These are phyloP conservation scores for Kokia cookei DNA, from an alignment of 441 rosid species.

Conservation along the genomic window DNA sequence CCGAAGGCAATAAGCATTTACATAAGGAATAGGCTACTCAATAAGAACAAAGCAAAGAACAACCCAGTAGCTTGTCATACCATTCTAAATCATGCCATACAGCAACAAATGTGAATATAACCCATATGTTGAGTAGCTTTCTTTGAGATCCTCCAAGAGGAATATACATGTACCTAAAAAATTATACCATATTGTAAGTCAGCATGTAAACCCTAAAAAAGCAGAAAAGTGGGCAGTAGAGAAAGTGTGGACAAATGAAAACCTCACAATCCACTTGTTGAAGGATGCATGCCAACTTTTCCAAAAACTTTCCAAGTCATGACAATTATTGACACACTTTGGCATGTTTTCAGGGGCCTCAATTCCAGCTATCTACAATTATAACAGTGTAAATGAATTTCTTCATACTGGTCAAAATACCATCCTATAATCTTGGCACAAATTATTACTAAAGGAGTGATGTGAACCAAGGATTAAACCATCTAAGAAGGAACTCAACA, in stretches of 20 bases:
- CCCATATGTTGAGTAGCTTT: slow-evolving; percentile 86
- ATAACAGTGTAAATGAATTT: neutral
- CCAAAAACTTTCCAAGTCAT: slow-evolving; percentile 87
- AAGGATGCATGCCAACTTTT: slow-evolving; percentile 98
- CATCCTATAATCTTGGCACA: neutral
- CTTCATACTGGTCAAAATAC: neutral
- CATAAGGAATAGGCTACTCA: slow-evolving; percentile 8
- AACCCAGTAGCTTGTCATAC: slow-evolving; percentile 30
- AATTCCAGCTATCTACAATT: slow-evolving; percentile 67
- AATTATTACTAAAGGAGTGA: neutral
- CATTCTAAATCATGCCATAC: slow-evolving; percentile 98
- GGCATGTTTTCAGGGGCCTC: slow-evolving; percentile 96
- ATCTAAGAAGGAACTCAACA: neutral
- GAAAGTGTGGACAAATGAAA: slow-evolving; percentile 10
- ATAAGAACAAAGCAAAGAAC: neutral
- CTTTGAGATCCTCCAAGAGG: slow-evolving; percentile 87
- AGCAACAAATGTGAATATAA: slow-evolving; percentile 89
- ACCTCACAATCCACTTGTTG: slow-evolving; percentile 99
- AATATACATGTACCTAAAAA: slow-evolving; percentile 82
- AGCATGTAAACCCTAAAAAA: neutral
- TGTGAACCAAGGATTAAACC: neutral
- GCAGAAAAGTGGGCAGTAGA: slow-evolving; percentile 5
- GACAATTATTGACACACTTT: slow-evolving; percentile 85
- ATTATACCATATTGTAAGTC: slow-evolving; percentile 3
- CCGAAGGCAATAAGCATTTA: slow-evolving; percentile 26